Evolutionary conservation across 768 basidiomycete species (phyloP), one percentile per base, ranked within the genome.

Genomic region (Russula olivacea): DNA sequence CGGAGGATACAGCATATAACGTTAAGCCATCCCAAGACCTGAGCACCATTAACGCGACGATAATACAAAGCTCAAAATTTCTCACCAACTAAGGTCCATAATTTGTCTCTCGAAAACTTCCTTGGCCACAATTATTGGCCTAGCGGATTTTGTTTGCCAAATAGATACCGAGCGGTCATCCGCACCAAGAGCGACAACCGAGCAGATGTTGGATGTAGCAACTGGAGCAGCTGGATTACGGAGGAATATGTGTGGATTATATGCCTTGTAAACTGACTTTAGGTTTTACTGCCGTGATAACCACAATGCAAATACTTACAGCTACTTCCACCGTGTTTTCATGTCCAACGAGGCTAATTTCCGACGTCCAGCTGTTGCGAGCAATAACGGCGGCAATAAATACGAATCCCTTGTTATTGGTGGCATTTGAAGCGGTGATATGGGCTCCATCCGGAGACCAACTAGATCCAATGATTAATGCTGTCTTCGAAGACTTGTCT

Each of bases 401-500:
- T 7, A 98, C 95, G 61, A 93, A 94, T 21, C 95, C 95, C 66
- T 88, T 87, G 69, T 91, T 92, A 72, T 98, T 98, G 56, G 94
- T 98, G 2, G 95, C 93, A 71, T 98, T 98, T 1, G 96, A 96
- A 1, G 95, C 92, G 4, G 94, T 97, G 63, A 99, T 93, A 71
- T 97, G 93, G 2, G 96, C 91, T n/a, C 97, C 97, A 71, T 98
- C 97, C 2, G 97, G 97, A 0, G 95, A 98, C 97, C 97, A 99
- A 69, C 95, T 97, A 64, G 8, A 65, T 12, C 7, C 38, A 38
- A 61, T 54, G 45, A 12, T 41, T 38, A 55, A 54, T 61, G 21
- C 28, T 17, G 17, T 1, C 21, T 30, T 36, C 36, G n/a, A 11
- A 12, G 50, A 23, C n/a, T 32, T 12, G 12, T 12, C 12, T 0